phyloP scores from a whole-genome alignment of 129 eudicot species.

The Ambrosia trifida region DNA sequence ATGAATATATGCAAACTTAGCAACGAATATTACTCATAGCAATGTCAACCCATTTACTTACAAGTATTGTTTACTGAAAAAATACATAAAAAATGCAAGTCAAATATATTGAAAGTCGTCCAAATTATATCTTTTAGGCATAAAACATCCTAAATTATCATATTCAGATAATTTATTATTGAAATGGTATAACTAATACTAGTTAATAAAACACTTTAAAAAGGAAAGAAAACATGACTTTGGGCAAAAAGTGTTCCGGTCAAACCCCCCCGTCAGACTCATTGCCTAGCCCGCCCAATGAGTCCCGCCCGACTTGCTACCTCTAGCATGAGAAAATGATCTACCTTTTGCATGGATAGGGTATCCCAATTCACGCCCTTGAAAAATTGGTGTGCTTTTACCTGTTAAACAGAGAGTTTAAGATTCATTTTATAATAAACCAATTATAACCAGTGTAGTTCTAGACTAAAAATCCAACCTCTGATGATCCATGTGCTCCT shows the following conservation, averaged over 20 bases:
- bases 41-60: conserved; percentile 3
- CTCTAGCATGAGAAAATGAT: not conserved
- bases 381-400: conserved; percentile 77
- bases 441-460: not conserved
- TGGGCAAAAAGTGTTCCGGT: not conserved
- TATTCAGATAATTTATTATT: not conserved
- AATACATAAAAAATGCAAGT: not conserved
- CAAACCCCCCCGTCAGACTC: not conserved
- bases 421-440: conserved; percentile 1
- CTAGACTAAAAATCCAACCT: conserved; percentile 43
- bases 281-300: not conserved
- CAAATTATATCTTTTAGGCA: not conserved
- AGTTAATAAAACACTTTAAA: not conserved
- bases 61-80: not conserved
- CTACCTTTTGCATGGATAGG: conserved; percentile 78
- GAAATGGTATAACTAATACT: not conserved
- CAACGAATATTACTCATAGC: not conserved
- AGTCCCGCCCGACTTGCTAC: not conserved
- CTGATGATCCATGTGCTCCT: conserved; percentile 83
- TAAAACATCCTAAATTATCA: not conserved
- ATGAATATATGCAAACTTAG: conserved; percentile 16
- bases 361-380: conserved; percentile 89
- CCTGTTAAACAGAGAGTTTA: conserved; percentile 42
- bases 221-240: not conserved
- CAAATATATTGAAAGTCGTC: not conserved